Evolutionary conservation across 805 yeast genomes (phyloP).

Genomic region (Lipomyces lipofer): DNA sequence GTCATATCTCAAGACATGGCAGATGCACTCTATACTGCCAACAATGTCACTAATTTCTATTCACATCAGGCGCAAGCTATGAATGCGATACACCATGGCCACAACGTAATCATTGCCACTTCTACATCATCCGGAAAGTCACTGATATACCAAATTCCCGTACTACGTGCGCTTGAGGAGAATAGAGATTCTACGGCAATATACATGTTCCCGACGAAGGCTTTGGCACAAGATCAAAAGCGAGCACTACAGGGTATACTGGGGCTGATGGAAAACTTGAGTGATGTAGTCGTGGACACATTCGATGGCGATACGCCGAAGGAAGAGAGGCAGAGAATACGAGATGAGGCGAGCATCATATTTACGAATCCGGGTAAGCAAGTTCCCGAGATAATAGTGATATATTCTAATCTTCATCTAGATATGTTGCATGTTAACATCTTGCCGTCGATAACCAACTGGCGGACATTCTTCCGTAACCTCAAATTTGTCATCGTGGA

Average conservation of each 20-base stretch:
- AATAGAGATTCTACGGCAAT: constrained; percentile 61
- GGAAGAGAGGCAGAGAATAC: constrained; percentile 52
- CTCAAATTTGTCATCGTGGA: constrained; percentile 77
- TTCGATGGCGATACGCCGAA: constrained; percentile 91
- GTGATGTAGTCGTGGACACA: constrained; percentile 59
- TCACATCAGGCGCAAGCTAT: constrained; percentile 82
- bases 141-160: constrained; percentile 85
- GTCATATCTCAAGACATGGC: constrained; percentile 54
- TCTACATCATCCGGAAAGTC: constrained; percentile 97
- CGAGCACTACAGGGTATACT: constrained; percentile 68
- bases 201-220: constrained; percentile 94
- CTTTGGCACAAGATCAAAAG: constrained; percentile 94
- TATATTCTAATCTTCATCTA: too few species aligned
- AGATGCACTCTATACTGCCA: constrained; percentile 52
- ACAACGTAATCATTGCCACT: constrained; percentile 84
- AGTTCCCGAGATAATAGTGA: too few species aligned
- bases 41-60: constrained; percentile 58
- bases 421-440: constrained; percentile 88
- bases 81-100: constrained; percentile 50
- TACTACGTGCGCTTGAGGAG: constrained; percentile 52
- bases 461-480: constrained; percentile 68
- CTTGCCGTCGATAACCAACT: constrained; percentile 63
- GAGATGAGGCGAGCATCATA: constrained; percentile 70
- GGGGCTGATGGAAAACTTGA: constrained; percentile 48
- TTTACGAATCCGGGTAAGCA: constrained; percentile 83